Evolutionary conservation across 768 basidiomycete genomes (phyloP).

Genomic region (Clavaria fumosa): DNA sequence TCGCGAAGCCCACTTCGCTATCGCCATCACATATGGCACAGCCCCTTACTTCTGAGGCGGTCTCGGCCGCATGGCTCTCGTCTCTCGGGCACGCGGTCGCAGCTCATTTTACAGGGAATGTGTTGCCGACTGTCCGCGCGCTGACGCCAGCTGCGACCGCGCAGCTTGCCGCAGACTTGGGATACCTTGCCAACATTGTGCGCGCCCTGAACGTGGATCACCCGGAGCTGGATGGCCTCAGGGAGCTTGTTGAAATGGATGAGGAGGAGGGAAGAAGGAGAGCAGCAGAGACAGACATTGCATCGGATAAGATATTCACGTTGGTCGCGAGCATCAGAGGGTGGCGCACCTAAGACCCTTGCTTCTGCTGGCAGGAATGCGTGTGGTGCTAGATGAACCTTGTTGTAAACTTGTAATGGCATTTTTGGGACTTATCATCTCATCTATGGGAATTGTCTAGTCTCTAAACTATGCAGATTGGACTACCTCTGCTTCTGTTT

Average conservation of each 20-base stretch:
- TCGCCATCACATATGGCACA: conserved; percentile 18
- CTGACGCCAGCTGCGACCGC: conserved; percentile 56
- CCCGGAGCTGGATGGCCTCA: conserved; percentile 70
- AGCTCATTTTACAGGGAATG: conserved; percentile 46
- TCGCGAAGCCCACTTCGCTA: conserved; percentile 17
- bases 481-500: too few relatives aligned
- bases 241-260: conserved; percentile 46
- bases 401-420: too few relatives aligned
- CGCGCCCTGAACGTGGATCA: conserved; percentile 81
- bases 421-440: too few relatives aligned
- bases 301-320: conserved; percentile 21
- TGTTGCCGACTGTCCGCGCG: conserved; percentile 57
- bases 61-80: conserved; percentile 83
- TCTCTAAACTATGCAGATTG: too few relatives aligned
- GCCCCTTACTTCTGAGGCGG: conserved; percentile 64
- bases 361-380: too few relatives aligned
- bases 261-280: conserved; percentile 30
- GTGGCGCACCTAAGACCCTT: too few relatives aligned
- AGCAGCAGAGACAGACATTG: conserved; percentile 14
- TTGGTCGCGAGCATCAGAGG: conserved; percentile 24
- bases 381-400: too few relatives aligned
- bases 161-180: conserved; percentile 77
- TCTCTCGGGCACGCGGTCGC: conserved; percentile 77
- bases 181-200: conserved; percentile 83
- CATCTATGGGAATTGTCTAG: too few relatives aligned